phyloP scores from a whole-genome alignment of 306 rosid species.

The Vigna mungo region DNA sequence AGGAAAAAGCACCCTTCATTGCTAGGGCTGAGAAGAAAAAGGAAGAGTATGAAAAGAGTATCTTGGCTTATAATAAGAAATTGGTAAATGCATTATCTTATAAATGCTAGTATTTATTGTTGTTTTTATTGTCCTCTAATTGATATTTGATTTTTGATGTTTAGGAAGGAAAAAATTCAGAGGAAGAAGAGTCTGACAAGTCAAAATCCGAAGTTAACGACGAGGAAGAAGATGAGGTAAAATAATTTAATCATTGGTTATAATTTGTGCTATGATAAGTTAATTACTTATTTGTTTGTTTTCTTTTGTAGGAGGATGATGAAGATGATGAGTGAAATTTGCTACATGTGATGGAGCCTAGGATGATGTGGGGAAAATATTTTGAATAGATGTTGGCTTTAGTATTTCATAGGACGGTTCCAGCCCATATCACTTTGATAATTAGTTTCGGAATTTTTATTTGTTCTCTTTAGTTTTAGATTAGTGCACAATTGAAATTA shows the following conservation, averaged over 20 bases:
- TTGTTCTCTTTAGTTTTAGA: constrained; percentile 26
- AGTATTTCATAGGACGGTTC: constrained; percentile 36
- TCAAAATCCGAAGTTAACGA: constrained; percentile 89
- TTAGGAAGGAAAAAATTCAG: constrained; percentile 69
- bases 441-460: constrained; percentile 44
- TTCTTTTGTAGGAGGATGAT: constrained; percentile 58
- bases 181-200: constrained; percentile 88
- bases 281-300: neutral
- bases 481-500: constrained; percentile 38
- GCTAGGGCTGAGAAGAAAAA: constrained; percentile 84
- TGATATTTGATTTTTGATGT: neutral
- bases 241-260: neutral
- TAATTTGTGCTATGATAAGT: neutral
- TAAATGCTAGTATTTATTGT: accelerated
- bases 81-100: constrained; percentile 39
- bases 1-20: constrained; percentile 84
- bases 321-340: constrained; percentile 69
- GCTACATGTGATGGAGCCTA: constrained; percentile 16
- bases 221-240: constrained; percentile 79
- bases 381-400: constrained; percentile 44
- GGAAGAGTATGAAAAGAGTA: constrained; percentile 61
- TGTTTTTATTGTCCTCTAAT: too few relatives aligned
- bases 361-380: constrained; percentile 33
- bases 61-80: constrained; percentile 69
- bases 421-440: constrained; percentile 40